Base-by-base conservation (phyloP, 2,329 filamentous ascomycete species). In the Pleomassaria siparia region DNA sequence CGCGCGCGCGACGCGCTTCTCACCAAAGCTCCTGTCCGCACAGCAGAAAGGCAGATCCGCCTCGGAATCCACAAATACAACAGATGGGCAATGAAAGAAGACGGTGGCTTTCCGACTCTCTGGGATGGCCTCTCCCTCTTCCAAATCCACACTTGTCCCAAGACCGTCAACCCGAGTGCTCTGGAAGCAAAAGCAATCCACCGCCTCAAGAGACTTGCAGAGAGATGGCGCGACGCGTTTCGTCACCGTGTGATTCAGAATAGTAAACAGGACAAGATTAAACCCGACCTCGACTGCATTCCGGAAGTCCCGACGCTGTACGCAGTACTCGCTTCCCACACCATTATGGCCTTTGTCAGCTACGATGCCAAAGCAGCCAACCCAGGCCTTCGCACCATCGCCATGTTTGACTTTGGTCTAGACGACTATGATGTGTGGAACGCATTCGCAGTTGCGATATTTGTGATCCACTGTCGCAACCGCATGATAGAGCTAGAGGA, bases 381-480 rank as follows among this genome's bases (percentile, higher is more conserved):
- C 39, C 53, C 58, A 10, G 44, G 50, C 53, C 41, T 76, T 7
- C 64, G 70, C 10, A 72, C 72, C 10, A 74, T 84, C 41, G 76
- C 74, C 4, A 74, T 76, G 43, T 80, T 83, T 53, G 77, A 84
- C 58, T 76, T 82, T 46, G 72, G 72, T 3, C 73, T 80, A 35
- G 61, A 66, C 8, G 74, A 74, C 1, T 78, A 80, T 49, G 82
- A 84, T 58, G 80, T 84, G 2, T 85, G 82, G 82, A 83, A 82
- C 57, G 74, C 77, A 4, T 67, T 84, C 3, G 80, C 80, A 0
- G 54, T 84, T 41, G 79, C 81, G 0, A 80, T 84, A 47, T 67
- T 80, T 5, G 70, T 81, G 10, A 73, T 80, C 51, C 76, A 81
- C 59, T 74, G 77, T 44, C 73, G 80, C 4, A 76, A 78, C 49